These are phyloP conservation scores for Rhipidocladum racemiflorum DNA, from an alignment of 176 grass and related monocot genomes.

Conservation along the genomic window DNA sequence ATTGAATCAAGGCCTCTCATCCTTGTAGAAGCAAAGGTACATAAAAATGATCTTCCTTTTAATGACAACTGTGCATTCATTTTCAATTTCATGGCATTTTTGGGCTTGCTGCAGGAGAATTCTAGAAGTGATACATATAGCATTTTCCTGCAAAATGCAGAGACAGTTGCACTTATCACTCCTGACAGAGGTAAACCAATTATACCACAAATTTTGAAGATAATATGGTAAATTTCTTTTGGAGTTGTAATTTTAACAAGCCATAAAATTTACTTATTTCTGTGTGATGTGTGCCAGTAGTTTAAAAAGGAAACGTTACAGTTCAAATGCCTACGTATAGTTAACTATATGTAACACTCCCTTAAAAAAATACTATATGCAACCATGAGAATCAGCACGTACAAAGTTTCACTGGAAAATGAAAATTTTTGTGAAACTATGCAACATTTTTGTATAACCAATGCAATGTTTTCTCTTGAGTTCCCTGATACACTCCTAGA, in stretches of 20 bases:
- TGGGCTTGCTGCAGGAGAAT: conserved; percentile 45
- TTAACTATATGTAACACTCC: not conserved
- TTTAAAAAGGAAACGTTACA: not conserved
- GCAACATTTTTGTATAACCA: not conserved
- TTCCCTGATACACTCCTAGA: not conserved
- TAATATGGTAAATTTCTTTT: not conserved
- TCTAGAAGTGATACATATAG: conserved; percentile 62
- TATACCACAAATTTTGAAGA: not conserved
- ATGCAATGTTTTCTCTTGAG: not conserved
- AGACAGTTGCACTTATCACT: conserved; percentile 82
- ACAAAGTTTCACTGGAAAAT: not conserved
- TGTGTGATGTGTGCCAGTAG: not conserved
- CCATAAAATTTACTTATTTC: not conserved
- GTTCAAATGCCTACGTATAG: not conserved
- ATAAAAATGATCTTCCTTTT: not conserved
- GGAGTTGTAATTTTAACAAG: not conserved
- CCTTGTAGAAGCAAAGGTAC: conserved; percentile 87
- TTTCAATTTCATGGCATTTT: conserved; percentile 13
- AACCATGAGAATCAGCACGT: not conserved
- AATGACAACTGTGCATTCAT: not conserved
- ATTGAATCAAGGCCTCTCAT: conserved; percentile 92
- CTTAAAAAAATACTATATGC: not conserved
- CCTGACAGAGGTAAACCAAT: conserved; percentile 43
- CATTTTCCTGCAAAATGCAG: conserved; percentile 95
- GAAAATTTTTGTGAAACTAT: not conserved